Evolutionary conservation across 768 basidiomycete species (phyloP).

Genomic region (Fomitopsis serialis): DNA sequence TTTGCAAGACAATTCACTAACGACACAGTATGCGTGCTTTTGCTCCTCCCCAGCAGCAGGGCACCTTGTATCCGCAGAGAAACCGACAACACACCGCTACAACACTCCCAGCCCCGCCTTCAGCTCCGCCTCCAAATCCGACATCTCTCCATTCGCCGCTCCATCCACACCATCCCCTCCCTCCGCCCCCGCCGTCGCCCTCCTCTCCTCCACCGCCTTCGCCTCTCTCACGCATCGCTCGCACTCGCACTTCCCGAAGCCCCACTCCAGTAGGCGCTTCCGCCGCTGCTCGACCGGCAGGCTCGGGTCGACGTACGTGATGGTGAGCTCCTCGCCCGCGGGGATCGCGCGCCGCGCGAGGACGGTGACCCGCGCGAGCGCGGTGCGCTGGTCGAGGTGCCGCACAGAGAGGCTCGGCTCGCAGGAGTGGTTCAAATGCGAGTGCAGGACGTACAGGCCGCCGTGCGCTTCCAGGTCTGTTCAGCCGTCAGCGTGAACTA

Average conservation of each 20-base stretch:
- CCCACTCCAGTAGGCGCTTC: slow-evolving; percentile 60
- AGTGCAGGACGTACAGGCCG: slow-evolving; percentile 80
- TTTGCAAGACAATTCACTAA: too few species aligned
- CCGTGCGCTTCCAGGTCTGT: slow-evolving; percentile 72
- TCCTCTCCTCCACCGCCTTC: slow-evolving; percentile 13
- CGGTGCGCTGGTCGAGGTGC: slow-evolving; percentile 63
- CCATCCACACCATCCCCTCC: slow-evolving; percentile 1
- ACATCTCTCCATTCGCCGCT: slow-evolving; percentile 9
- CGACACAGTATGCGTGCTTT: neutral
- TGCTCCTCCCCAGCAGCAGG: too few species aligned
- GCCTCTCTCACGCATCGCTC: slow-evolving; percentile 58
- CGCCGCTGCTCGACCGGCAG: slow-evolving; percentile 40
- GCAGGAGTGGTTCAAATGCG: slow-evolving; percentile 86
- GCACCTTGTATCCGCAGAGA: too few species aligned
- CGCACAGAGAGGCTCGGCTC: slow-evolving; percentile 74
- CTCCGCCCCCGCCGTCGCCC: neutral
- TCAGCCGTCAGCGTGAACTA: neutral
- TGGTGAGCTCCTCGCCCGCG: slow-evolving; percentile 67
- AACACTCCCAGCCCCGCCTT: slow-evolving; percentile 59
- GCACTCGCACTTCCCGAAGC: slow-evolving; percentile 69
- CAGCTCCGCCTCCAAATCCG: slow-evolving; percentile 48
- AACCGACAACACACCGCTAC: slow-evolving; percentile 6
- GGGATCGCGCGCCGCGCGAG: slow-evolving; percentile 62
- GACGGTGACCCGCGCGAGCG: slow-evolving; percentile 70
- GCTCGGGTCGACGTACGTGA: slow-evolving; percentile 78